phyloP scores from a whole-genome alignment of 106 monocot genomes.

The Dendrobium huoshanense region DNA sequence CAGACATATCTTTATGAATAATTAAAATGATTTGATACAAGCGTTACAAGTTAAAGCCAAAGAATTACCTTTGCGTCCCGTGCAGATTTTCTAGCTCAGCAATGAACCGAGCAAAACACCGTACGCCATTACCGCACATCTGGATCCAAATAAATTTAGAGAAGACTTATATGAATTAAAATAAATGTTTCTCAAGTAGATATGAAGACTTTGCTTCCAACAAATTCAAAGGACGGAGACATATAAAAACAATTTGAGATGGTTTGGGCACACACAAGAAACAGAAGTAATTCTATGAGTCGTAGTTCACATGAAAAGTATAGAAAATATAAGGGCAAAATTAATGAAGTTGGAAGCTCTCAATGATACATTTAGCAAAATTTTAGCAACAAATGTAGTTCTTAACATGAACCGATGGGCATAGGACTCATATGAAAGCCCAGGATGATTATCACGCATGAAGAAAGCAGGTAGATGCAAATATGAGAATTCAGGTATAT shows the following conservation, averaged over 20 bases:
- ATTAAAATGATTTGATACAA: not conserved
- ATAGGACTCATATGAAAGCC: not conserved
- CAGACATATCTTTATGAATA: not conserved
- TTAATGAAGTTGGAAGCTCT: not conserved
- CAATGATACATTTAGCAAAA: not conserved
- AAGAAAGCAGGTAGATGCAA: not conserved
- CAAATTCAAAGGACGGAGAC: not conserved
- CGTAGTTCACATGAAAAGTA: not conserved
- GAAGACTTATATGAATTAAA: not conserved
- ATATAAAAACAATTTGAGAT: not conserved
- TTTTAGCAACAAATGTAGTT: not conserved
- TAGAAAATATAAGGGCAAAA: not conserved
- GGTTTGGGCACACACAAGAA: not conserved
- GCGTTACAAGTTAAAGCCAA: not conserved
- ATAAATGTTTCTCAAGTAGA: not conserved
- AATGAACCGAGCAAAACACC: constrained; percentile 91
- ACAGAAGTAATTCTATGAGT: not conserved
- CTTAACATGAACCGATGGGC: not conserved
- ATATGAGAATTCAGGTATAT: not conserved
- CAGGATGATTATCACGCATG: not conserved
- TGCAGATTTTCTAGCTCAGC: constrained; percentile 71
- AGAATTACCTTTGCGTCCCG: constrained; percentile 56
- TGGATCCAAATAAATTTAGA: constrained; percentile 2
- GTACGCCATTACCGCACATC: constrained; percentile 98
- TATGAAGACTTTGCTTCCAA: not conserved